phyloP scores from a whole-genome alignment of 148 eudicot genomes.

The Silene uniflora region DNA sequence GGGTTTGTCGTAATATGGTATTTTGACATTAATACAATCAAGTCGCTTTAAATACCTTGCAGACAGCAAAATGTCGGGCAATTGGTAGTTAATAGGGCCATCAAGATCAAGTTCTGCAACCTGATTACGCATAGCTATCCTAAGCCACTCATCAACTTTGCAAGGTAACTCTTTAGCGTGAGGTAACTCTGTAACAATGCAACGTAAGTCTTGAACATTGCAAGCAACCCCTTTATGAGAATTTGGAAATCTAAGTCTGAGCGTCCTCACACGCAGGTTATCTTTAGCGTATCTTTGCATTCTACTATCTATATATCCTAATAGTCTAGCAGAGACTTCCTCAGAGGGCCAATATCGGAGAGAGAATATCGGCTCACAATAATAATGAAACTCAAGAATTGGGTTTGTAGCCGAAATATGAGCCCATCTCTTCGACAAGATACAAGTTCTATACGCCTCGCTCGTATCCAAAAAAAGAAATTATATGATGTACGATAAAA shows the following conservation, averaged over 20 bases:
- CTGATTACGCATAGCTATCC: background rate
- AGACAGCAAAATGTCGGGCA: background rate
- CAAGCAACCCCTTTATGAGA: no score
- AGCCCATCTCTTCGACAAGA: conserved; percentile 12
- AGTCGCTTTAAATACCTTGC: background rate
- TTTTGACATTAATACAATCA: background rate
- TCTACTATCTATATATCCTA: background rate
- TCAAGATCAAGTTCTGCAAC: background rate
- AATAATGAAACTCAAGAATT: background rate
- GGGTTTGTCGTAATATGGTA: background rate
- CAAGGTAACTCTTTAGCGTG: background rate
- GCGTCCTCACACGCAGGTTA: background rate
- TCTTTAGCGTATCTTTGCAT: background rate
- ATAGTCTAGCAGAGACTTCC: background rate
- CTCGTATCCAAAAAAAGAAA: conserved; percentile 1
- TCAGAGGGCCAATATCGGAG: no score
- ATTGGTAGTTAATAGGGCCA: background rate
- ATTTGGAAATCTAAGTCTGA: no score
- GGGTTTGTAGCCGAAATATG: background rate
- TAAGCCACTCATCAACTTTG: background rate
- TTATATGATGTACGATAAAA: background rate
- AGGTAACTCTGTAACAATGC: no score
- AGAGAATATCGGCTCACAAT: no score
- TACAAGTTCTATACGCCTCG: conserved; percentile 10
- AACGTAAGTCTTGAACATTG: no score